Conservation (phyloP, 179 eudicot genomes). For the Beta lomatogona region DNA sequence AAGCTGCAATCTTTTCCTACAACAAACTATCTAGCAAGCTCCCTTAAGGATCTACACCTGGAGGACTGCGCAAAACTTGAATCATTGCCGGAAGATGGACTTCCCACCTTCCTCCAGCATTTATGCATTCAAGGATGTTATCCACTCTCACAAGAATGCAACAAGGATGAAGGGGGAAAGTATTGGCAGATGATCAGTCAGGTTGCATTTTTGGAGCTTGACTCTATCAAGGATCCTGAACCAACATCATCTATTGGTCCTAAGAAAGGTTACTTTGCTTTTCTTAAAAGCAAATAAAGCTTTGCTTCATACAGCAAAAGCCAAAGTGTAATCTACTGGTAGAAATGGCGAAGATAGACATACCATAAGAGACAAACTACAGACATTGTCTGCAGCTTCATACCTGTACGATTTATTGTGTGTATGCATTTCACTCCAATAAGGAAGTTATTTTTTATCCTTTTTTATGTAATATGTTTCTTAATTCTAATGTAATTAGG, state of each 20-base stretch:
- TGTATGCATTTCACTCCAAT: too few species aligned
- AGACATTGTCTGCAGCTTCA: too few species aligned
- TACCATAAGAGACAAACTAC: too few species aligned
- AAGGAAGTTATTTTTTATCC: too few species aligned
- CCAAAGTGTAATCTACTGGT: neutral
- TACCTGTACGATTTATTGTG: too few species aligned
- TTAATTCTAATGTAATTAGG: too few species aligned
- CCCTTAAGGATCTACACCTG: slow-evolving; percentile 32
- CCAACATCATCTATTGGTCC: neutral
- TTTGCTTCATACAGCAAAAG: neutral
- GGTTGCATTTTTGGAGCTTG: slow-evolving; percentile 29
- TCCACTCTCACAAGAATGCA: slow-evolving; percentile 25
- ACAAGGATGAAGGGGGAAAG: slow-evolving; percentile 22
- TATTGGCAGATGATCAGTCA: slow-evolving; percentile 35
- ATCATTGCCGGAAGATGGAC: slow-evolving; percentile 34
- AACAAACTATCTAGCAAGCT: slow-evolving; percentile 18
- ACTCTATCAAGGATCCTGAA: neutral
- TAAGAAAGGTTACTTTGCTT: neutral
- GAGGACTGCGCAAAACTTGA: slow-evolving; percentile 27
- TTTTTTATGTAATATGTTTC: too few species aligned
- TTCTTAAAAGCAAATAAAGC: neutral
- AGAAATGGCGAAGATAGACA: too few species aligned
- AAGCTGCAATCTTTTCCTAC: slow-evolving; percentile 28
- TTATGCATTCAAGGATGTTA: slow-evolving; percentile 32
- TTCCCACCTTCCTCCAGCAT: slow-evolving; percentile 29